These are phyloP conservation scores for Fusarium humuli DNA, from an alignment of 2,329 filamentous ascomycete genomes.

Conservation along the genomic window DNA sequence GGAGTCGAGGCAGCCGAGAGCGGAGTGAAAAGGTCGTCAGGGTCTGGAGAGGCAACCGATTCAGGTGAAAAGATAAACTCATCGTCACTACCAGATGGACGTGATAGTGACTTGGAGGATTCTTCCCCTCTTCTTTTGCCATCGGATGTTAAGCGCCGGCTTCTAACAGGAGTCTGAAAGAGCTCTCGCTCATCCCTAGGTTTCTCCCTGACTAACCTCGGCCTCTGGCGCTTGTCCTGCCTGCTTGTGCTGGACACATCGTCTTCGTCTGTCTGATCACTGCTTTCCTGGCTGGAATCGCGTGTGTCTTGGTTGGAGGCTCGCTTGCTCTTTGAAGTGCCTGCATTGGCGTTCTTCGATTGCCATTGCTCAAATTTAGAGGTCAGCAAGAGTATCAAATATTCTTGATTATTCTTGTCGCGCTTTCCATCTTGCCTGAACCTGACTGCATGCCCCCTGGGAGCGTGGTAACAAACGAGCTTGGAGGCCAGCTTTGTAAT, in stretches of 20 bases:
- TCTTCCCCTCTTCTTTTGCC: neutral
- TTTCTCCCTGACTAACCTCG: constrained; percentile 2
- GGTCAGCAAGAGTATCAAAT: neutral
- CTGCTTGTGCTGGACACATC: neutral
- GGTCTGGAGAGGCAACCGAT: constrained; percentile 18
- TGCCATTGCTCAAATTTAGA: constrained; percentile 4
- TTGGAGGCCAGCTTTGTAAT: neutral
- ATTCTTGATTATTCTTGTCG: neutral
- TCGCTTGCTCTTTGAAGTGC: neutral
- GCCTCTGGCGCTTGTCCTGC: neutral
- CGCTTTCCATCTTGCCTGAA: neutral
- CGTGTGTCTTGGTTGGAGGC: neutral
- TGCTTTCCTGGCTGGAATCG: too few relatives aligned
- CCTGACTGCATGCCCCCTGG: neutral
- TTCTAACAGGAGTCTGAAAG: constrained; percentile 12
- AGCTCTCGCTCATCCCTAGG: neutral
- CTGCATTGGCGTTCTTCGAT: neutral
- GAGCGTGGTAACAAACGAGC: neutral
- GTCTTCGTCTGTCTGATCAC: neutral
- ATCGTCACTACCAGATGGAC: neutral
- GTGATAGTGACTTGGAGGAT: neutral
- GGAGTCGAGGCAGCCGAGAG: constrained; percentile 9
- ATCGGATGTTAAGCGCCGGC: neutral
- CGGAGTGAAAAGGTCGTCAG: constrained; percentile 21
- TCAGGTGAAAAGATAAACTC: neutral